Evolutionary conservation across 257 asterid genomes (phyloP).

Genomic region (Eustoma russellianum): DNA sequence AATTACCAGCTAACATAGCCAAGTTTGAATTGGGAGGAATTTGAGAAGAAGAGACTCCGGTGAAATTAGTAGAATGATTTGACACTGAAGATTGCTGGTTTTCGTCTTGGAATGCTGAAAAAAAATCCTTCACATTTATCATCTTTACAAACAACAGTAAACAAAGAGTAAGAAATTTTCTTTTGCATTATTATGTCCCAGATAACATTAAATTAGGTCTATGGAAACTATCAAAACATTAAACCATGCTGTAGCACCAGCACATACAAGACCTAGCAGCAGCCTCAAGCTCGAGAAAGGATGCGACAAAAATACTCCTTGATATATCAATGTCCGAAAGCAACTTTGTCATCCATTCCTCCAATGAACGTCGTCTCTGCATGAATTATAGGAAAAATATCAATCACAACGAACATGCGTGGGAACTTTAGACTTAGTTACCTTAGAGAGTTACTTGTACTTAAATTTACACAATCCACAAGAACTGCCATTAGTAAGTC

Average conservation of each 20-base stretch:
- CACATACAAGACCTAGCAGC: slow-evolving; percentile 88
- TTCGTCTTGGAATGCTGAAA: slow-evolving; percentile 87
- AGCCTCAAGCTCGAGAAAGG: slow-evolving; percentile 96
- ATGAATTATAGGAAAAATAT: slow-evolving; percentile 16
- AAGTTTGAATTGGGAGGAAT: slow-evolving; percentile 42
- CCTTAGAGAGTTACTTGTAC: background rate
- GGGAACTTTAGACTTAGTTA: background rate
- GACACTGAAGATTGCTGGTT: slow-evolving; percentile 43
- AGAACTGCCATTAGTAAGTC: too few relatives aligned
- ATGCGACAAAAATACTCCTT: slow-evolving; percentile 71
- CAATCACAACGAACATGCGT: background rate
- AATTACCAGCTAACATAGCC: slow-evolving; percentile 43
- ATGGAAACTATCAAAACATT: slow-evolving; percentile 1
- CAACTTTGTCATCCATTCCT: slow-evolving; percentile 85
- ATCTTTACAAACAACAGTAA: background rate
- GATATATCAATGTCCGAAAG: slow-evolving; percentile 85
- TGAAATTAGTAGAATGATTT: slow-evolving; percentile 31
- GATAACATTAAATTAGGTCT: background rate
- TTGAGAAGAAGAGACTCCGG: slow-evolving; percentile 31
- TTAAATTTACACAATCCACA: background rate
- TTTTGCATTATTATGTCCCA: slow-evolving; percentile 3
- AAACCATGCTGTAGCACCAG: slow-evolving; percentile 9
- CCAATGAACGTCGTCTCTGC: slow-evolving; percentile 87
- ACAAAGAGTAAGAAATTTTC: slow-evolving; percentile 6
- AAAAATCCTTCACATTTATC: slow-evolving; percentile 5